phyloP scores from a whole-genome alignment of 768 basidiomycete species.

The Suillus hirtellus region DNA sequence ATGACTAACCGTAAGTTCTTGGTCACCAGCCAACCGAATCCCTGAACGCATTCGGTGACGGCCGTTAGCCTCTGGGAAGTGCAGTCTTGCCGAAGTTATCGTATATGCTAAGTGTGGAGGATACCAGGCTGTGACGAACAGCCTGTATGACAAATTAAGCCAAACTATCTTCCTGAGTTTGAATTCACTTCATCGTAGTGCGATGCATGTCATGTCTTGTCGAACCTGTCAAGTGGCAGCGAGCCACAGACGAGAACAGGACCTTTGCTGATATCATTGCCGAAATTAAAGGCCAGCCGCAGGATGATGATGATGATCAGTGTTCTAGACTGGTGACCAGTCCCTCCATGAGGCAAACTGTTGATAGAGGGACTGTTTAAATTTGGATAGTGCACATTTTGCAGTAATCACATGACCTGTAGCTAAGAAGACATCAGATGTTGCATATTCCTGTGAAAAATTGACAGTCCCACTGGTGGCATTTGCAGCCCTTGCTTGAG shows the following conservation, averaged over 20 bases:
- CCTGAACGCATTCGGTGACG: neutral
- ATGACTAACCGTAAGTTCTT: neutral
- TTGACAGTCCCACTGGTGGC: too few species aligned
- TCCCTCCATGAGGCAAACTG: too few species aligned
- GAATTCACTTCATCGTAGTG: neutral
- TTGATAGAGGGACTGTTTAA: too few species aligned
- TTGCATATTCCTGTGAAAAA: too few species aligned
- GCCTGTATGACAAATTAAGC: neutral
- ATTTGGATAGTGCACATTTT: too few species aligned
- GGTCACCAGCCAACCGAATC: neutral
- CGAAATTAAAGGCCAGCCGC: neutral
- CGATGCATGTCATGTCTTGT: neutral
- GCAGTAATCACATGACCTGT: too few species aligned
- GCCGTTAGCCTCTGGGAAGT: neutral
- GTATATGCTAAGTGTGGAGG: slow-evolving; percentile 22
- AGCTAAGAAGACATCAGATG: too few species aligned
- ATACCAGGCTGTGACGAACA: neutral
- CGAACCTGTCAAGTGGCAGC: neutral
- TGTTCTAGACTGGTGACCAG: neutral
- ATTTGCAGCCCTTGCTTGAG: too few species aligned
- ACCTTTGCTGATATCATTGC: neutral
- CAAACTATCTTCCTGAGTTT: neutral
- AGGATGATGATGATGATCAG: neutral
- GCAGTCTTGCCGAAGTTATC: neutral
- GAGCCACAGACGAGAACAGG: neutral